A percentile compares a stretch with the other conserved stretches of the same genome.
These are phyloP conservation scores for Cladosporium sp. DNA, from an alignment of 2,329 filamentous ascomycete species.

Conservation along the genomic window DNA sequence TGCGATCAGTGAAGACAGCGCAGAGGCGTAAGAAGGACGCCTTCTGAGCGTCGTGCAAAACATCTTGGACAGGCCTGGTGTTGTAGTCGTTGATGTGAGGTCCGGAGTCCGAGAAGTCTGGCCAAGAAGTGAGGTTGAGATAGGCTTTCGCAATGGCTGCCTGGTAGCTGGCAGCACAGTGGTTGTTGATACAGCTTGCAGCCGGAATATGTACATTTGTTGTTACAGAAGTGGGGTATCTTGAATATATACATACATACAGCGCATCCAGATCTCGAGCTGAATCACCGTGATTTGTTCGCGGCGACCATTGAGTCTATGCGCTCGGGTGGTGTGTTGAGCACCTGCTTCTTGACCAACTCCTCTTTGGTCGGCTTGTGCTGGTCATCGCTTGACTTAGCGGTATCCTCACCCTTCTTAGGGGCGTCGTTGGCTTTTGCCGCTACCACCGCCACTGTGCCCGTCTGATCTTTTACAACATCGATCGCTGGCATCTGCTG, in stretches of 20 bases:
- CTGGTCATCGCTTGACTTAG: constrained; percentile 3
- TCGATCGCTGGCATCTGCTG: constrained; percentile 14
- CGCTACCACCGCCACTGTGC: neutral
- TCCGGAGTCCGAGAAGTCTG: too few relatives aligned
- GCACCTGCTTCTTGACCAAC: constrained; percentile 10
- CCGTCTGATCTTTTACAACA: neutral
- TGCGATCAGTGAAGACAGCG: constrained; percentile 24
- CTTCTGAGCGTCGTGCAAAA: constrained; percentile 45
- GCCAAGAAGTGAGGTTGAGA: constrained; percentile 11
- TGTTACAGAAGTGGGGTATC: constrained; percentile 26
- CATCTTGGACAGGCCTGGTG: constrained; percentile 25
- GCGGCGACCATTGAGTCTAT: constrained; percentile 26
- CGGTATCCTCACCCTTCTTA: neutral
- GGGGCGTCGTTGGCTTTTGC: neutral
- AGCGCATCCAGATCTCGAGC: constrained; percentile 8
- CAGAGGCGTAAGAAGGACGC: constrained; percentile 40
- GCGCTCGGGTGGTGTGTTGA: constrained; percentile 18
- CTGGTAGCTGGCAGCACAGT: neutral
- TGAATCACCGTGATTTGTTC: constrained; percentile 29
- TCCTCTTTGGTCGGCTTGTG: constrained; percentile 19
- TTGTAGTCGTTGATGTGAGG: neutral
- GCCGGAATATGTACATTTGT: constrained; percentile 12
- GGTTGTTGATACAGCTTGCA: neutral
- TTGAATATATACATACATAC: constrained; percentile 19
- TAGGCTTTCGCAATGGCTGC: neutral